phyloP scores from a whole-genome alignment of 139 green algal genomes.

The Ulvella scutata region DNA sequence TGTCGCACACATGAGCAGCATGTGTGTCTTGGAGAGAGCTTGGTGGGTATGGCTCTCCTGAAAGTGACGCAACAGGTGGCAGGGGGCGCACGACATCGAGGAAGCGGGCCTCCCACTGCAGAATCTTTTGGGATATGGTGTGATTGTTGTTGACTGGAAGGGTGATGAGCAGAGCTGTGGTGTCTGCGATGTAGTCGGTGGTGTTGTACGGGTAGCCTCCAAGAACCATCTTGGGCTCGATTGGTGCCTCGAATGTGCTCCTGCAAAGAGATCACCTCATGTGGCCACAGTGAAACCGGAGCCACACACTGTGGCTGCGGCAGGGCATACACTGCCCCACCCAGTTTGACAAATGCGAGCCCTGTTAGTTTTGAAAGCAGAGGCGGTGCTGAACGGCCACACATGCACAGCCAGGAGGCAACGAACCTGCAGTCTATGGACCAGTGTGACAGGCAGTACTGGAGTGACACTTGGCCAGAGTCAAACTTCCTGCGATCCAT shows the following conservation, averaged over 20 bases:
- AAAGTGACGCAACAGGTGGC: not conserved
- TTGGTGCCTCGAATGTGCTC: conserved; percentile 45
- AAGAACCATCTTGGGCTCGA: conserved; percentile 71
- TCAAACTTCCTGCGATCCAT: conserved; percentile 35
- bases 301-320: not conserved
- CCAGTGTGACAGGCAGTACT: conserved; percentile 62
- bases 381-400: not conserved
- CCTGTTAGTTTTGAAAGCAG: not conserved
- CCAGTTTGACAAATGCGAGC: not conserved
- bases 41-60: not conserved
- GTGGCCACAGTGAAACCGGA: not conserved
- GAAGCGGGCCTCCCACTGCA: not conserved
- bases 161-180: conserved; percentile 69
- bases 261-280: conserved; percentile 20
- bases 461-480: conserved; percentile 12
- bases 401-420: conserved; percentile 3
- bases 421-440: not conserved
- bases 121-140: not conserved
- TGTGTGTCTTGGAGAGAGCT: not conserved
- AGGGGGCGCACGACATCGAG: not conserved
- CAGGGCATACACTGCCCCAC: not conserved
- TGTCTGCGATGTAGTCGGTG: conserved; percentile 38
- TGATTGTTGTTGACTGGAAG: conserved; percentile 38
- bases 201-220: conserved; percentile 50
- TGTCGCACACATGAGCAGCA: not conserved